Evolutionary conservation across 2,329 filamentous ascomycete genomes (phyloP), one percentile per base, ranked within the genome.

Genomic region (Orbilia brochopaga): DNA sequence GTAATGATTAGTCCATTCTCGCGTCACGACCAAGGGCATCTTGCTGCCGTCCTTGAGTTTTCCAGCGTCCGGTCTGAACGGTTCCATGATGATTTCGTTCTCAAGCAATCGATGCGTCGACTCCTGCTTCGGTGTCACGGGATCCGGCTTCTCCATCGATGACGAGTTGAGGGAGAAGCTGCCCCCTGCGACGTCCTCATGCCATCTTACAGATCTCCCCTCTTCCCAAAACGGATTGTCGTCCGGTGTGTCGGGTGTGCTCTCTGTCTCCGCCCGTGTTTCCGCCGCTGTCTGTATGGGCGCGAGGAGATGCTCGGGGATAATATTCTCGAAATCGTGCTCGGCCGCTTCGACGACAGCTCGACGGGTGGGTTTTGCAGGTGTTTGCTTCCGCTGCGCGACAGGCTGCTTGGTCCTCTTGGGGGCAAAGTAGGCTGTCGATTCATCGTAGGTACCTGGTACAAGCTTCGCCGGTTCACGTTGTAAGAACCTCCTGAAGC

Each of bases 31-130:
- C 15, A 73, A 21, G 3, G 69, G 69, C 62, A 65, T 73, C 1
- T 19, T 48, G 2, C 24, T 57, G 11, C 69, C 69, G 32, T 73
- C 61, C 11, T 53, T 37, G 21, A 66, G 32, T 30, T 35, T 61
- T 11, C 61, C 61, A 5, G 56, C 69, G 42, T 62, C 35, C 13
- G 56, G 61, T 17, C 61, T 48, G 37, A 62, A 73, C 42, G 69
- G 69, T 30, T 73, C 69, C n/a, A 73, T 21, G 27, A 73, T 73
- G 42, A 65, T 35, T 24, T 65, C 69, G 44, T 66, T 66, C 42
- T 73, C 69, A 17, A 73, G 69, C 23, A 73, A 44, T 40, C 69
- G 42, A 21, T 66, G 60, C 4, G 60, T 55, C 10, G 69, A 66
- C 42, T 73, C 61, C 48, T 65, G 69, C 48, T 66, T 37, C 17